Conservation (phyloP, 805 yeast species). For the Candida hispaniensis region DNA sequence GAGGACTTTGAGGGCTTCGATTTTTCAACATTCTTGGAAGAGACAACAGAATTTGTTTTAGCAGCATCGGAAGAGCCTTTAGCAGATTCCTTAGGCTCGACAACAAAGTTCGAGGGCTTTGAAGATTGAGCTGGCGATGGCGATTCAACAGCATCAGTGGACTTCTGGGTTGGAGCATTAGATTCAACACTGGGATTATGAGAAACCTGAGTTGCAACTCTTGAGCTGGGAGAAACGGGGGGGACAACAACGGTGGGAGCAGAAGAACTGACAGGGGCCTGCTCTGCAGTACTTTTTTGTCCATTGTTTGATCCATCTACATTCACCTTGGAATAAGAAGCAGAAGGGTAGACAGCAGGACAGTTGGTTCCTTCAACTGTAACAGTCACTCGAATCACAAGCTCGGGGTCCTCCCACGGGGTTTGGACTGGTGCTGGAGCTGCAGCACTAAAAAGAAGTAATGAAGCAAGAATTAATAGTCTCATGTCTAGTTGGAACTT, state of each 20-base stretch:
- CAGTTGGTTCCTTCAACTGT: constrained; percentile 18
- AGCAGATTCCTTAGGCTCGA: no score
- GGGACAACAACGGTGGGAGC: no score
- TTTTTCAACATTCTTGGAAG: neutral
- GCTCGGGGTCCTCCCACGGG: constrained; percentile 16
- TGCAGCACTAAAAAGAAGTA: no score
- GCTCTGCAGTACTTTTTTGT: constrained; percentile 11
- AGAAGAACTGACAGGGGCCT: constrained; percentile 5
- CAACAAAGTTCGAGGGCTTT: no score
- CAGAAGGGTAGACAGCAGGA: constrained; percentile 14
- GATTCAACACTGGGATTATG: neutral
- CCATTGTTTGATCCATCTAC: constrained; percentile 21
- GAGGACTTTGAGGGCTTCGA: neutral
- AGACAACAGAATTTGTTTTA: constrained; percentile 1
- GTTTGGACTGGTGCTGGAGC: no score
- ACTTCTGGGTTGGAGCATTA: no score
- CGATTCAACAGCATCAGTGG: constrained; percentile 6
- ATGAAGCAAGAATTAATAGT: no score
- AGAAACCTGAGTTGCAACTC: constrained; percentile 6
- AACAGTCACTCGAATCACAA: constrained; percentile 19
- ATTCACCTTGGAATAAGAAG: constrained; percentile 21
- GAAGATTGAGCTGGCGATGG: constrained; percentile 10
- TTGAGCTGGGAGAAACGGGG: no score
- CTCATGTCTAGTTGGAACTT: no score
- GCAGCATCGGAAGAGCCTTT: constrained; percentile 2